phyloP scores from a whole-genome alignment of 768 basidiomycete species.

The Rickenella mellea region DNA sequence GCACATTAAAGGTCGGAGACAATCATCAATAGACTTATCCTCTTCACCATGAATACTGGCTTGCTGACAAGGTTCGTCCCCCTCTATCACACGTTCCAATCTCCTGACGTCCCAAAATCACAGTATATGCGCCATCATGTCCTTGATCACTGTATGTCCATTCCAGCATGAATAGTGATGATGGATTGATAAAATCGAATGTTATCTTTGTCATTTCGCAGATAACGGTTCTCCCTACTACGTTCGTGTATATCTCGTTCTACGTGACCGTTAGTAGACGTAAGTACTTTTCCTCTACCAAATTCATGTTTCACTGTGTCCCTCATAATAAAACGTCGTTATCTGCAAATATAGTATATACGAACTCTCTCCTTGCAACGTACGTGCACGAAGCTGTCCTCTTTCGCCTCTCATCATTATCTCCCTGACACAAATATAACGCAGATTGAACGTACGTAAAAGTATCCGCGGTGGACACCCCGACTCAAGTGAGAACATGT shows the following conservation, averaged over 20 bases:
- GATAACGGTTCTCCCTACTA: constrained; percentile 38
- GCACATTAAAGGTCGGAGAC: constrained; percentile 3
- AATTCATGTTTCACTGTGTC: not conserved
- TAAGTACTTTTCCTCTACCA: constrained; percentile 15
- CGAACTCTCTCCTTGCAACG: constrained; percentile 45
- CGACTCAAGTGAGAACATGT: not conserved
- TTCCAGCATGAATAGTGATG: too few species aligned
- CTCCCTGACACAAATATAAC: too few species aligned
- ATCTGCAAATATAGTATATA: constrained; percentile 30
- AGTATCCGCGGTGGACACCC: constrained; percentile 7
- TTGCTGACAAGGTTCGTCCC: constrained; percentile 5
- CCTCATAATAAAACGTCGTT: not conserved
- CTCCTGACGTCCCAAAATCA: too few species aligned
- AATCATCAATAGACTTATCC: constrained; percentile 6
- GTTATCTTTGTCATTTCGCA: too few species aligned
- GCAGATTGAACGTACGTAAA: constrained; percentile 36
- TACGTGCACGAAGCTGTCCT: not conserved
- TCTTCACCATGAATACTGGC: constrained; percentile 8
- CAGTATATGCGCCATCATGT: not conserved
- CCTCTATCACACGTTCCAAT: too few species aligned
- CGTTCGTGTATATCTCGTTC: constrained; percentile 49
- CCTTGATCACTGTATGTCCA: not conserved
- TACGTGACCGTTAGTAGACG: constrained; percentile 46
- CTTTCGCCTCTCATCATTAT: not conserved
- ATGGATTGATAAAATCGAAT: too few species aligned